Conservation (phyloP, 495 filamentous ascomycete genomes). For the Daldinia vernicosa region DNA sequence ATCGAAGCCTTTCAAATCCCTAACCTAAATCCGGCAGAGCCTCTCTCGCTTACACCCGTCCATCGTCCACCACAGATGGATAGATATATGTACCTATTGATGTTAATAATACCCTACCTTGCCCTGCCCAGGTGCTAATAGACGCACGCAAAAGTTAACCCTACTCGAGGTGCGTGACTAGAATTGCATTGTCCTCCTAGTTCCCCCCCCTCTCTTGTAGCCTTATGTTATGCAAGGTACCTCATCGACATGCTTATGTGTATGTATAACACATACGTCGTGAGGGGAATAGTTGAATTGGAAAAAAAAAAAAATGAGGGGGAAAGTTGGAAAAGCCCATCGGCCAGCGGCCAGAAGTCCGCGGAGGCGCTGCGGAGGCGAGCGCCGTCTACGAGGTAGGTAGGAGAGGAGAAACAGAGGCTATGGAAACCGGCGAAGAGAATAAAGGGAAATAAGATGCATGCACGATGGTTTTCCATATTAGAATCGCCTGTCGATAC, state of each 20-base stretch:
- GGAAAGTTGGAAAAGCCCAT: not conserved
- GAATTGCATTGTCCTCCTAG: not conserved
- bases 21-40: constrained; percentile 13
- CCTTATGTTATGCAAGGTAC: constrained; percentile 44
- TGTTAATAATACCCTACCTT: not conserved
- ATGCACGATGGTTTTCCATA: constrained; percentile 30
- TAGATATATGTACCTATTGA: not conserved
- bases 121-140: not conserved
- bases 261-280: constrained; percentile 21
- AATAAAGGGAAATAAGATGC: constrained; percentile 4
- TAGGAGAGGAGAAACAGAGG: constrained; percentile 10
- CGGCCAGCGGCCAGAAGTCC: not conserved
- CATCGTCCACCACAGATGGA: not conserved
- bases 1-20: not conserved
- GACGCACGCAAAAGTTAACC: not conserved
- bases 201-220: constrained; percentile 20
- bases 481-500: constrained; percentile 31
- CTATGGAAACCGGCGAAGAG: constrained; percentile 34
- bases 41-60: constrained; percentile 4
- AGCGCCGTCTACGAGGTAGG: not conserved
- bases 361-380: not conserved
- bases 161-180: not conserved
- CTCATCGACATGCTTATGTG: constrained; percentile 25
- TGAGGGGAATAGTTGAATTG: constrained; percentile 28
- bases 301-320: not conserved